Conservation (phyloP, 495 filamentous ascomycete species). For the Hamigera avellanea region DNA sequence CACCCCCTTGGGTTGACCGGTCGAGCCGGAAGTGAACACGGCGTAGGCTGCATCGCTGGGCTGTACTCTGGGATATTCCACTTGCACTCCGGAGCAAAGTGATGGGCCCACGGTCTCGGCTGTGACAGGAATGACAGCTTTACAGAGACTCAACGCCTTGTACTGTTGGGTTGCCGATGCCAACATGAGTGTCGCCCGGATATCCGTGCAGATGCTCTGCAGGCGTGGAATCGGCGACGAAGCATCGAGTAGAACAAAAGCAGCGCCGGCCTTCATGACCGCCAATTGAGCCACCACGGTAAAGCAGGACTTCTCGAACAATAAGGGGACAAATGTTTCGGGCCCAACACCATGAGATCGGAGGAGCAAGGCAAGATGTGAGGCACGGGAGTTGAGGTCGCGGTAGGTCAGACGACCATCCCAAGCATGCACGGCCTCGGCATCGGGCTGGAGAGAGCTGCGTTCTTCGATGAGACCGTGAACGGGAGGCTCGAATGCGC, state of each 20-base stretch:
- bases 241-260: slow-evolving; percentile 12
- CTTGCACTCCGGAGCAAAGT: no score
- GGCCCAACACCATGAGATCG: no score
- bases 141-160: not conserved
- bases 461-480: not conserved
- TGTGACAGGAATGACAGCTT: not conserved
- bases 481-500: no score
- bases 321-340: slow-evolving; percentile 27
- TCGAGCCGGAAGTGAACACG: slow-evolving; percentile 26
- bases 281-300: slow-evolving; percentile 14
- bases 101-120: not conserved
- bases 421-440: slow-evolving; percentile 9
- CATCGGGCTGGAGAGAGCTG: not conserved
- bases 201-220: slow-evolving; percentile 2
- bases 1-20: slow-evolving; percentile 31
- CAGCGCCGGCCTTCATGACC: slow-evolving; percentile 12
- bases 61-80: no score
- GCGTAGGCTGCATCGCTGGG: slow-evolving; percentile 5
- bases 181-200: slow-evolving; percentile 1
- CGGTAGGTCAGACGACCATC: slow-evolving; percentile 12
- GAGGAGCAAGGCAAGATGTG: no score
- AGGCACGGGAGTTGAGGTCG: slow-evolving; percentile 26
- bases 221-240: slow-evolving; percentile 6
- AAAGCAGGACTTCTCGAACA: slow-evolving; percentile 35
- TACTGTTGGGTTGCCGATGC: not conserved